These are phyloP conservation scores for Penstemon eatonii DNA, from an alignment of 257 asterid species.

Conservation along the genomic window DNA sequence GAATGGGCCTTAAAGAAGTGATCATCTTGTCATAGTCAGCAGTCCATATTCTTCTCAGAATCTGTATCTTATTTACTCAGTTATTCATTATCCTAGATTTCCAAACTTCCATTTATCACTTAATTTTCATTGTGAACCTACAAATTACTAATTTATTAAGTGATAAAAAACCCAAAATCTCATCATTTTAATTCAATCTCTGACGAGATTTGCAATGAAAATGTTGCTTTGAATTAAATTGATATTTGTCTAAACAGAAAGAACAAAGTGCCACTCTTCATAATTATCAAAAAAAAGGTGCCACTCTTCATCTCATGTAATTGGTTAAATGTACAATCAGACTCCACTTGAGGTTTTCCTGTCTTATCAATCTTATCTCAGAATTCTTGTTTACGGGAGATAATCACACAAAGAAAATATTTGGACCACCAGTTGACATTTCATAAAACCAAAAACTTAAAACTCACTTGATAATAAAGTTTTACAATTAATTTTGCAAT, in stretches of 20 bases:
- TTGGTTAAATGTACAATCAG: background rate
- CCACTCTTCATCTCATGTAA: background rate
- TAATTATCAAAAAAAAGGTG: background rate
- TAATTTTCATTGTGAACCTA: slow-evolving; percentile 13
- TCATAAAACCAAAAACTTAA: slow-evolving; percentile 10
- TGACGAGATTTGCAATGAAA: background rate
- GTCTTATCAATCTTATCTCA: slow-evolving; percentile 19
- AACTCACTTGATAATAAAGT: slow-evolving; percentile 1
- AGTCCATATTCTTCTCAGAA: slow-evolving; percentile 9
- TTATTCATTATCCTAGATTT: slow-evolving; percentile 11
- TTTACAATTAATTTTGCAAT: slow-evolving; percentile 9
- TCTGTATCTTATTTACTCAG: slow-evolving; percentile 1
- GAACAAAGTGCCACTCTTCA: background rate
- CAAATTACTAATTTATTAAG: background rate
- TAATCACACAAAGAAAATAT: background rate
- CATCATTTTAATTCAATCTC: background rate
- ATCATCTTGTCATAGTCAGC: slow-evolving; percentile 12
- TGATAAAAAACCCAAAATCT: slow-evolving; percentile 8
- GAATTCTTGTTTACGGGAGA: slow-evolving; percentile 15
- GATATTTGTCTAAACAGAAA: slow-evolving; percentile 1
- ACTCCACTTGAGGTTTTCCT: slow-evolving; percentile 6
- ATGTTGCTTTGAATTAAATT: slow-evolving; percentile 1
- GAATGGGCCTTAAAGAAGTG: slow-evolving; percentile 17
- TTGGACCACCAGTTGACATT: slow-evolving; percentile 15
- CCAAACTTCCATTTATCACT: background rate